These are phyloP conservation scores for Salix exigua DNA, from an alignment of 345 rosid genomes.

Conservation along the genomic window DNA sequence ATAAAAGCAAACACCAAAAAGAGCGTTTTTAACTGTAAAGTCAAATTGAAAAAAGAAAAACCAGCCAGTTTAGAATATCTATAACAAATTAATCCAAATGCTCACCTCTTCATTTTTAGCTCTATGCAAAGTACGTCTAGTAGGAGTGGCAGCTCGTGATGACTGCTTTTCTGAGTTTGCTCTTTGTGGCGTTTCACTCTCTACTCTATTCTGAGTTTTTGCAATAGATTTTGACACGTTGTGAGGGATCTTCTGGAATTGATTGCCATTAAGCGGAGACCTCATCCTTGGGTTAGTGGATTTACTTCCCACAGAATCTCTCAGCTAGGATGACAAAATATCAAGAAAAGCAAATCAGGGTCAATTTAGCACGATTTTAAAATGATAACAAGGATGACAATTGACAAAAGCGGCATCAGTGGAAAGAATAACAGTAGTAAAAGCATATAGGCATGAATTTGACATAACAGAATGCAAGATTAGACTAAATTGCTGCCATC, in stretches of 20 bases:
- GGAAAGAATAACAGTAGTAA: background rate
- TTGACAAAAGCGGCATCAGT: background rate
- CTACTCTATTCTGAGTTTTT: slow-evolving; percentile 25
- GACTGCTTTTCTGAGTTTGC: slow-evolving; percentile 33
- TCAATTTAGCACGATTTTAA: background rate
- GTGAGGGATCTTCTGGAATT: slow-evolving; percentile 14
- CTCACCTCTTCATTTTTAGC: slow-evolving; percentile 36
- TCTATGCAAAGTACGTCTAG: slow-evolving; percentile 20
- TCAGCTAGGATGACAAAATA: slow-evolving; percentile 23
- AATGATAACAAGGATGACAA: background rate
- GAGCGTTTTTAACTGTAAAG: background rate
- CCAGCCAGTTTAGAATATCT: background rate
- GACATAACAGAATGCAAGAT: background rate
- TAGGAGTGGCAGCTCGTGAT: slow-evolving; percentile 21
- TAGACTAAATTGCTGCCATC: background rate
- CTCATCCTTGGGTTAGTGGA: slow-evolving; percentile 17
- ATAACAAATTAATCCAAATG: background rate
- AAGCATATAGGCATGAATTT: background rate
- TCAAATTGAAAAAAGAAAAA: background rate
- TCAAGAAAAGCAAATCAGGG: background rate
- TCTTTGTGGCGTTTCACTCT: slow-evolving; percentile 24
- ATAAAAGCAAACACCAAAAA: slow-evolving; percentile 5
- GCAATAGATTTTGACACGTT: slow-evolving; percentile 24
- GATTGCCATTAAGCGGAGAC: slow-evolving; percentile 27
- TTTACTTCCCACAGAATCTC: slow-evolving; percentile 18